Base-by-base conservation (phyloP, 2,329 filamentous ascomycete genomes). In the Neofusicoccum laricinum region DNA sequence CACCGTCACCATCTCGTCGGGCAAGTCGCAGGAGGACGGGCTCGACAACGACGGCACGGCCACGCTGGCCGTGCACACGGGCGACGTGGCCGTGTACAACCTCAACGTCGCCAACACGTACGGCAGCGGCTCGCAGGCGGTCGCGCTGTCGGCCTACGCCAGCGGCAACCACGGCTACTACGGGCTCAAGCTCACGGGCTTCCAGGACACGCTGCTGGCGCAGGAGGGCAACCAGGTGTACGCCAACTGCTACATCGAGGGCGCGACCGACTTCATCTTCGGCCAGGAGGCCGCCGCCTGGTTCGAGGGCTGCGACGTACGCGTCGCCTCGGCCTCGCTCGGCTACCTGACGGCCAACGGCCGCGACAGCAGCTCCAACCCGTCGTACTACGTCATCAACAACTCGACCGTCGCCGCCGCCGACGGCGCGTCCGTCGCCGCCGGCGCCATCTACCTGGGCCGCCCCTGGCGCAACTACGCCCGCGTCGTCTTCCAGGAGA, bases 221-320 rank as follows among this genome's bases (percentile, higher is more conserved):
- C 68, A 72, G 68, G 76, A 76, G 67, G 85, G 85, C 61, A 76
- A 81, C 67, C 80, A 86, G 68, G 70, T 86, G 43, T 87, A 85
- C 69, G 82, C 79, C 21, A 80, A 81, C 65, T 81, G 79, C 63
- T 82, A 84, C 64, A 85, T 87, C 66, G 79, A 83, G 45, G 84
- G 85, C n/a, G 82, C 83, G 5, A 81, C 83, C 48, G 85, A 87
- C 68, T 85, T 85, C 67, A 82, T 85, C 67, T 87, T 87, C 69
- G 80, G 85, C 46, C 76, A 83, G 73, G 66, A 78, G 64, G 78
- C 81, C 58, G 68, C 74, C 65, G 76, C 78, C 58, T 87, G 80
- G 83, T 82, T 80, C 71, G 77, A 61, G 30, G 19, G 34, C 36
- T 51, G 82, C 63, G 36, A 46, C 48, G 32, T 58, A 3, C 55